Conservation (phyloP, 2,329 filamentous ascomycete genomes). For the Fusarium nisikadoi region DNA sequence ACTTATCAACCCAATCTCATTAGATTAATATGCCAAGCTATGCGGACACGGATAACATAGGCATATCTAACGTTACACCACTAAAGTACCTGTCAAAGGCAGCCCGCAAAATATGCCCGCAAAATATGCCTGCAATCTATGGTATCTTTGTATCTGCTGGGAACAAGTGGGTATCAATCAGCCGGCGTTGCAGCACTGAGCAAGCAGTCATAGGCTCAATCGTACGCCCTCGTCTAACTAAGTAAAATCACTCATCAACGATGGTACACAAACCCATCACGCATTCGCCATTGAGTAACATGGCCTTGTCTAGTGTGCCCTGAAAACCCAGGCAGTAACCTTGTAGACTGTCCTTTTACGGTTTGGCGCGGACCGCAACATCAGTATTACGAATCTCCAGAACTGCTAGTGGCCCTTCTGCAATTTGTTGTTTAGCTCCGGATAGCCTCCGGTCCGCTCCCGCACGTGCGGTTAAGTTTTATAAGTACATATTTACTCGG, state of each 20-base stretch:
- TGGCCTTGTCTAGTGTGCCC: neutral
- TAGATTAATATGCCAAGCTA: neutral
- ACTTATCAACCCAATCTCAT: neutral
- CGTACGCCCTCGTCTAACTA: neutral
- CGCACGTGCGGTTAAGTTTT: neutral
- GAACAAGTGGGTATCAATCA: neutral
- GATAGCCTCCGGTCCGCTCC: neutral
- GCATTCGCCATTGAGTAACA: neutral
- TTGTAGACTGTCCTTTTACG: neutral
- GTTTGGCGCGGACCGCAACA: neutral
- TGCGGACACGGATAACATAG: neutral
- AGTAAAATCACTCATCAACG: slow-evolving; percentile 5
- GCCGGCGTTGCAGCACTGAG: neutral
- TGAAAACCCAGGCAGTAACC: neutral
- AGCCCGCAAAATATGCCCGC: neutral
- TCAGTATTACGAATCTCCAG: neutral
- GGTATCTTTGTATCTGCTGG: neutral
- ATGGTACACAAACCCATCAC: neutral
- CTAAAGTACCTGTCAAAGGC: neutral
- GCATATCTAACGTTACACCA: neutral
- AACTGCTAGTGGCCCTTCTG: neutral
- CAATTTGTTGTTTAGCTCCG: neutral
- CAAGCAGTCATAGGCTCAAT: neutral
- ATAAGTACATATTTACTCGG: neutral
- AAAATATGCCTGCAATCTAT: neutral